Evolutionary conservation across 345 rosid genomes (phyloP), one percentile per base, ranked within the genome.

Genomic region (Litchi chinensis): DNA sequence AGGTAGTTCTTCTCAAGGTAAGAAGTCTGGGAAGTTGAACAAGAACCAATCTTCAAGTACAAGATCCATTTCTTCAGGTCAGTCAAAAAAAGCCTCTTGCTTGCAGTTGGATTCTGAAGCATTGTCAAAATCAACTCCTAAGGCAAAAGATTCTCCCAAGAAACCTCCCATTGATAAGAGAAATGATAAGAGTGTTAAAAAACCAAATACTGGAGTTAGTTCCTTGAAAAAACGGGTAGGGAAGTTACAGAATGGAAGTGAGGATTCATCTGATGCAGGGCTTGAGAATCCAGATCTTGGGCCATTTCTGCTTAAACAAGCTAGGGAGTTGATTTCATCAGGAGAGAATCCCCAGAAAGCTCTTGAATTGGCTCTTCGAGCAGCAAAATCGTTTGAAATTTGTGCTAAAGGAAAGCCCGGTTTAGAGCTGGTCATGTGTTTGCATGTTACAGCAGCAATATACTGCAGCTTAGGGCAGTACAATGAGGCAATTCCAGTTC

Each of bases 361-460:
- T 80, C 95, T 95, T 65, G 93, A 92, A 71, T 82, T 91, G 79
- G 91, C 95, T 73, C 83, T 88, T 70, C 89, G 95, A 70, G 97
- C 97, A 0, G 79, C 90, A 15, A 91, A 92, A 81, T 85, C 93
- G 43, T 90, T 92, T 57, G 99, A 93, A 84, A 80, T 80, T 69
- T 81, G 91, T 28, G 73, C 93, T 41, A 83, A 88, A 50, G 95
- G 91, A 74, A 89, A 84, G 15, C 88, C 91, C n/a, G 86, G 84
- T 85, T 85, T 95, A 62, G 99, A 95, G 37, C 79, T 87, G 73
- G 89, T 92, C 54, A 93, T 93, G 98, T 92, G 93, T 77, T 82
- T 95, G 80, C 98, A 93, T 82, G 93, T 95, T 75, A 83, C 86
- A 40, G 94, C 98, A n/a, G 91, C 98, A 74, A 84, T 95, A 56